A percentile compares a stretch with the other conserved stretches of the same genome.
These are phyloP conservation scores for Microcyclosporella mali DNA, from an alignment of 2,329 filamentous ascomycete genomes.

Conservation along the genomic window DNA sequence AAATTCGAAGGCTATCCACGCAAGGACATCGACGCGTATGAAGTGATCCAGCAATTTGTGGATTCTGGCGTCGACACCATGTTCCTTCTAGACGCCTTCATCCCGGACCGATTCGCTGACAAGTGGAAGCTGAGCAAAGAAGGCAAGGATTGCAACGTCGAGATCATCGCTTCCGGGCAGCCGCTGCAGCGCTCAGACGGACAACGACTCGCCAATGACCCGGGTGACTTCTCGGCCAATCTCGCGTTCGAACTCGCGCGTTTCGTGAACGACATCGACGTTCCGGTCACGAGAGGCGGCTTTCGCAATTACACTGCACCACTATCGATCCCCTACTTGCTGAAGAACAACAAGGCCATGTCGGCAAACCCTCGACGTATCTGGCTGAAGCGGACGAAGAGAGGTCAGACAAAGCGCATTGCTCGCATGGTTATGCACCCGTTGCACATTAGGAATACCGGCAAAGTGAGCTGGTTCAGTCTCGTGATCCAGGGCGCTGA, in stretches of 20 bases:
- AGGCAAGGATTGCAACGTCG: neutral
- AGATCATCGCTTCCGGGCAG: constrained; percentile 7
- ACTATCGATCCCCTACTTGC: neutral
- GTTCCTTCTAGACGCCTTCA: constrained; percentile 7
- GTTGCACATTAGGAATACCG: neutral
- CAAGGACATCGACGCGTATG: constrained; percentile 4
- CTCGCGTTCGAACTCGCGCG: neutral
- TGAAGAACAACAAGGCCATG: neutral
- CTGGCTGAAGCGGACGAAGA: neutral
- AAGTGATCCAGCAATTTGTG: constrained; percentile 4
- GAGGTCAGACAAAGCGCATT: neutral
- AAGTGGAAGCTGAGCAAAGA: constrained; percentile 1
- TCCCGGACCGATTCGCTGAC: constrained; percentile 2
- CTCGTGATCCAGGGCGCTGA: neutral
- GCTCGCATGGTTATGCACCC: neutral
- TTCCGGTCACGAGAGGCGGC: neutral
- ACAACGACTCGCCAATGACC: neutral
- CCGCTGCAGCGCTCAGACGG: neutral
- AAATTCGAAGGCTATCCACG: constrained; percentile 1
- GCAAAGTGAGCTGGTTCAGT: neutral
- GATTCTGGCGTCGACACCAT: neutral
- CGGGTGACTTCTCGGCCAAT: neutral
- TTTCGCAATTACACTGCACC: neutral
- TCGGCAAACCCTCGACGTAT: neutral
- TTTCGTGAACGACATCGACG: constrained; percentile 1